Evolutionary conservation across 139 green algal genomes (phyloP), one percentile per base, ranked within the genome.

Genomic region (Ettlia oleoabundans): DNA sequence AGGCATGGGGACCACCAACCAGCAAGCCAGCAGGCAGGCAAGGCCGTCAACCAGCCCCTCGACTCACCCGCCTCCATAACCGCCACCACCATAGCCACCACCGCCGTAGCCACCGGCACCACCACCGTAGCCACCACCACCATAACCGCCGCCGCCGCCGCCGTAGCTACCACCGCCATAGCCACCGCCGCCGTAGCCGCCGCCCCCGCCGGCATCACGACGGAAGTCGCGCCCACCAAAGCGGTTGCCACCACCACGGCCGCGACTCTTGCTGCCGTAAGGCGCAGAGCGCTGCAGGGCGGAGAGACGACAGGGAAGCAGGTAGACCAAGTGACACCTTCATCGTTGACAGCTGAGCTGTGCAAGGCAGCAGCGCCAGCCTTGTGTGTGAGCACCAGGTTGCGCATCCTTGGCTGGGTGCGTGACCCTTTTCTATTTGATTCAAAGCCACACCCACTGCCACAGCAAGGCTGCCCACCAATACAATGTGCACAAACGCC

Each of bases 181-280:
- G 43, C 92, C 55, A 58, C 70, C 82, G 55, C 64, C 52, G n/a
- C 71, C 68, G 1, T 69, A 76, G 24, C 58, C 47, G 41, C 83
- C 73, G 21, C 77, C 81, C 43, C 91, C 87, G 35, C 91, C 87
- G 76, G 81, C 86, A 71, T 96, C 93, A 73, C 93, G 93, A 72
- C 96, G 90, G 89, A 94, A 97, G 81, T 98, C 96, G 51, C 93
- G 90, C n/a, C 95, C 96, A 37, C 96, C 95, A 78, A 98, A 98
- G 80, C 90, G 86, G 76, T 65, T 75, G 65, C 87, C 88, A 40
- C 89, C 88, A 10, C 89, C 82, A 64, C 93, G 70, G 87, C 75
- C 51, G 65, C 58, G 93, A 28, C 47, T 40, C 65, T 81, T 82
- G 76, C 52, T 67, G 35, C 94, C 93, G 66, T 91, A 95, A 32